Evolutionary conservation across 108 stramenopile species (phyloP).

Genomic region (Phaeodactylum tricornutum): DNA sequence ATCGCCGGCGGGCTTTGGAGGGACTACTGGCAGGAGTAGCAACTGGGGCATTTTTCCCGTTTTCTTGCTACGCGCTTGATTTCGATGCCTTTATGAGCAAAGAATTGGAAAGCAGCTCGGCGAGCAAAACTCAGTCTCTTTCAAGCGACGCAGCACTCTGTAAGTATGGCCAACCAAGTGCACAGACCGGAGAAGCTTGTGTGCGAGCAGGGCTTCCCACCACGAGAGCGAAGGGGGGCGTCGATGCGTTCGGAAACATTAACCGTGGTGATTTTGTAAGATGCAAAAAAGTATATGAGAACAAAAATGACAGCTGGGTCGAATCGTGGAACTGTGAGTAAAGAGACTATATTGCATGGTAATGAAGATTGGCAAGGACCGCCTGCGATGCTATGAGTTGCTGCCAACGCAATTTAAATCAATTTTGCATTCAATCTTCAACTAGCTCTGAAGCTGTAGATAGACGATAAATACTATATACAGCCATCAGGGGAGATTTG

Average conservation of each 20-base stretch:
- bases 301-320: constrained; percentile 1
- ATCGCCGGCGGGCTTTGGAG: too few species aligned
- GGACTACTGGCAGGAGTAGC: too few species aligned
- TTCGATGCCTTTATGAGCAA: constrained; percentile 20
- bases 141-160: constrained; percentile 32
- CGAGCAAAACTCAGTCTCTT: neutral
- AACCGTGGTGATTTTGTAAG: constrained; percentile 22
- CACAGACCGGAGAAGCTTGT: constrained; percentile 31
- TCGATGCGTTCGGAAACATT: constrained; percentile 27
- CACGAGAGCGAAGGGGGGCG: neutral
- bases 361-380: too few species aligned
- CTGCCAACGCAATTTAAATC: too few species aligned
- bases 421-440: too few species aligned
- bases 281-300: constrained; percentile 8
- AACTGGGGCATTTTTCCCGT: neutral
- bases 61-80: constrained; percentile 11
- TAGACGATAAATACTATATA: too few species aligned
- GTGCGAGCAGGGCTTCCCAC: constrained; percentile 21
- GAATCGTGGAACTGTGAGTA: neutral
- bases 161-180: constrained; percentile 25
- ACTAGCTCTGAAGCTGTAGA: too few species aligned
- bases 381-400: too few species aligned
- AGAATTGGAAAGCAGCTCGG: constrained; percentile 3
- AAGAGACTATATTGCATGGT: too few species aligned
- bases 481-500: too few species aligned